These are phyloP conservation scores for Rubia occidens DNA, from an alignment of 305 asterid genomes.

Conservation along the genomic window DNA sequence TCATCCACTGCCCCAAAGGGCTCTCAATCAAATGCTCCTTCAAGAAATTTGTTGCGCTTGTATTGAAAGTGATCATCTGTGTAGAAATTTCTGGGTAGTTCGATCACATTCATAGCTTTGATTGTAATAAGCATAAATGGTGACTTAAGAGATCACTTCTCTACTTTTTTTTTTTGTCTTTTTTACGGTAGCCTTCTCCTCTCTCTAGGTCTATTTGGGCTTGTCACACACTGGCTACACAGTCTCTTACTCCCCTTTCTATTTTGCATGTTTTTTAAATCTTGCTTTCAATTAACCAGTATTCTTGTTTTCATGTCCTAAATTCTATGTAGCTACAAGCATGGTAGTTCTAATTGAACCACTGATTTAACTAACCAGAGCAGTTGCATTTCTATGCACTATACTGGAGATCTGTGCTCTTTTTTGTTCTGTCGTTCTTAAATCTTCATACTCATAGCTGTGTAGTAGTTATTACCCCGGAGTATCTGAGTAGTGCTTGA, in stretches of 20 bases:
- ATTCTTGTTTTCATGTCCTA: not conserved
- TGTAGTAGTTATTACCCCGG: not conserved
- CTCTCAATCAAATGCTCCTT: slow-evolving; percentile 1
- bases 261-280: not conserved
- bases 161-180: not conserved
- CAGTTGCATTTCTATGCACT: not conserved
- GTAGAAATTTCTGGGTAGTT: not conserved
- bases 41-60: slow-evolving; percentile 12
- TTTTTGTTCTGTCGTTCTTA: not conserved
- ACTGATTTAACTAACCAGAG: not conserved
- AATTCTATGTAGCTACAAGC: not conserved
- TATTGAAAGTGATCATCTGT: too few species aligned
- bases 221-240: not conserved
- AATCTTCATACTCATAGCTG: not conserved
- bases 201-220: not conserved
- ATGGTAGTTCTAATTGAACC: not conserved
- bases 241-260: not conserved
- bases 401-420: not conserved
- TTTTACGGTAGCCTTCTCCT: not conserved
- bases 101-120: not conserved
- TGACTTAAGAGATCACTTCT: too few species aligned
- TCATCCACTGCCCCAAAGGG: slow-evolving; percentile 5
- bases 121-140: not conserved
- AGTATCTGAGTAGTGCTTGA: not conserved
- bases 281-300: not conserved